Evolutionary conservation across 2,329 filamentous ascomycete genomes (phyloP).

Genomic region (Colletotrichum sp.): DNA sequence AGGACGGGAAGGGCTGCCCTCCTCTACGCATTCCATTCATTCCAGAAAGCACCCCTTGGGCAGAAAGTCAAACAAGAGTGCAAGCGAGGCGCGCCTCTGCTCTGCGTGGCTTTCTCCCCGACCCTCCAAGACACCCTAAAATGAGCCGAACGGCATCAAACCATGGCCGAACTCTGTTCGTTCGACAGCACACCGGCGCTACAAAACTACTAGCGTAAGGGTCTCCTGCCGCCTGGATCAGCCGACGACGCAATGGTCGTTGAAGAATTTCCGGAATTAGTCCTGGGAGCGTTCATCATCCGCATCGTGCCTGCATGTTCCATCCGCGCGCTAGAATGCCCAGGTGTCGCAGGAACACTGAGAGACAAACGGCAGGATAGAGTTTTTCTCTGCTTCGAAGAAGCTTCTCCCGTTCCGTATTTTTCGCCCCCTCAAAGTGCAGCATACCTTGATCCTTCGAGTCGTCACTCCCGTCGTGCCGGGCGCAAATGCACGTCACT

Average conservation of each 20-base stretch:
- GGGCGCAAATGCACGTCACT: not conserved
- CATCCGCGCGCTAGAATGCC: not conserved
- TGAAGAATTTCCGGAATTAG: not conserved
- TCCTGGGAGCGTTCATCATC: not conserved
- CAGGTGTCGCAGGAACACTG: not conserved
- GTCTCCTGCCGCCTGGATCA: not conserved
- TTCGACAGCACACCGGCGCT: not conserved
- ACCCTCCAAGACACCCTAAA: not conserved
- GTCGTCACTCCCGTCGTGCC: not conserved
- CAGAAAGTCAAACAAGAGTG: not conserved
- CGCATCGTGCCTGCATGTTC: not conserved
- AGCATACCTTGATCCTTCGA: not conserved
- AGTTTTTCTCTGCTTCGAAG: not conserved
- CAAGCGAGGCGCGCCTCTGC: not conserved
- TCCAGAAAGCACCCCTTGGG: not conserved
- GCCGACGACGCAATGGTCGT: not conserved
- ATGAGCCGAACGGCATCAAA: slow-evolving; percentile 1
- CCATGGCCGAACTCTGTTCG: slow-evolving; percentile 11
- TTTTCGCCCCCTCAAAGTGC: not conserved
- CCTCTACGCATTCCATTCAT: not conserved
- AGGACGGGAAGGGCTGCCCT: not conserved
- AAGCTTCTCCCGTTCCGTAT: not conserved
- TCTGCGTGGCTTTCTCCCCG: not conserved
- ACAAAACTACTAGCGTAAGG: not conserved
- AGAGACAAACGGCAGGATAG: not conserved